These are phyloP conservation scores for Edaphochlamys debaryana DNA, from an alignment of 139 green algal genomes.

Conservation along the genomic window DNA sequence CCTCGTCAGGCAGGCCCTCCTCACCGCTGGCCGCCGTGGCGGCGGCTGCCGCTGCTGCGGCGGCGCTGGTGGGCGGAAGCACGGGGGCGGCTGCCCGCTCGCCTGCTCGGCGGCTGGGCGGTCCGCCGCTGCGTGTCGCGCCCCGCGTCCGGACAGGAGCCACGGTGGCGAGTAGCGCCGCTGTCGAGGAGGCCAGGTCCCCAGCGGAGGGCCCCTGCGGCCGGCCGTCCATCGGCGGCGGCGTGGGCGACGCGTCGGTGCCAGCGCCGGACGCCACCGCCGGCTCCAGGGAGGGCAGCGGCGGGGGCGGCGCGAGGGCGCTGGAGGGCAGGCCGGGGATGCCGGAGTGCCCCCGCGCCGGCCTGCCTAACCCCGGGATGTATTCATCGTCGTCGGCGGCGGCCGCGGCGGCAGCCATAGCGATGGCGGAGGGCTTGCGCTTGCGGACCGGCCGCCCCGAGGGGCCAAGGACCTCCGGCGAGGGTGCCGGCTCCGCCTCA, in stretches of 20 bases:
- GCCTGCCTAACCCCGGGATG: no score
- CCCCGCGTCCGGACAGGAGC: slow-evolving; percentile 2
- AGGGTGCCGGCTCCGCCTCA: background rate
- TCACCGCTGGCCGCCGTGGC: no score
- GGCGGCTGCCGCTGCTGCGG: no score
- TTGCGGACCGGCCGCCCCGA: slow-evolving; percentile 5
- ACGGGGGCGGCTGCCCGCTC: background rate
- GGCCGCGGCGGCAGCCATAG: slow-evolving; percentile 17
- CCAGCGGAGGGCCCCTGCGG: no score
- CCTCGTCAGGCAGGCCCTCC: no score
- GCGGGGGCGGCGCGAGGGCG: no score
- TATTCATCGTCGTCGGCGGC: slow-evolving; percentile 1
- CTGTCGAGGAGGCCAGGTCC: background rate
- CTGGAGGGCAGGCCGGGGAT: no score
- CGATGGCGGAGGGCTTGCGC: slow-evolving; percentile 19
- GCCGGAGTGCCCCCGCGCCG: no score
- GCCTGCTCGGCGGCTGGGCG: background rate
- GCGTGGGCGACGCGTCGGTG: background rate
- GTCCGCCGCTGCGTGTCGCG: background rate
- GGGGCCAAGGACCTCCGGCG: background rate
- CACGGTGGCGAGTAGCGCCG: background rate
- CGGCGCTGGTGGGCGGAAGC: no score
- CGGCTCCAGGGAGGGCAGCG: background rate
- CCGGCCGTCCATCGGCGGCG: no score
- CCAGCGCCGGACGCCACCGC: background rate